Conservation (phyloP, 805 yeast species). For the Yamadazyma philogaea region DNA sequence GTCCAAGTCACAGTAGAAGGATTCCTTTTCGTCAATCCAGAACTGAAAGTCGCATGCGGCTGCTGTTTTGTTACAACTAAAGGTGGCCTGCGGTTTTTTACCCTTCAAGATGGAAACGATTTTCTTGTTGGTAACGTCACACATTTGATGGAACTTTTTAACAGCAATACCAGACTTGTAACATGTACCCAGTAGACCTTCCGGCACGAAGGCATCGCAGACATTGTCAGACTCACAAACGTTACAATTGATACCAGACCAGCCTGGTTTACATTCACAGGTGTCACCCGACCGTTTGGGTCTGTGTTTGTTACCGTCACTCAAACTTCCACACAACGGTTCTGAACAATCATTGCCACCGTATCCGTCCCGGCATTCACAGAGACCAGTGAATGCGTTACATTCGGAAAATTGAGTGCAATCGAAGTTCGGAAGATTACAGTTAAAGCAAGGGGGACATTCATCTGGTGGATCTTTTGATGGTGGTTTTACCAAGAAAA, state of each 20-base stretch:
- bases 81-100: constrained; percentile 85
- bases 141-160: constrained; percentile 79
- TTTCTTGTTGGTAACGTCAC: constrained; percentile 89
- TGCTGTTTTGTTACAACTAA: constrained; percentile 72
- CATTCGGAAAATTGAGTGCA: constrained; percentile 91
- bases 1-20: constrained; percentile 82
- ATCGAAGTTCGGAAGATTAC: constrained; percentile 84
- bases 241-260: constrained; percentile 95
- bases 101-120: constrained; percentile 79
- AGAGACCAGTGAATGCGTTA: constrained; percentile 81
- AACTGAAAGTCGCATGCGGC: constrained; percentile 83
- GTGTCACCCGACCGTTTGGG: constrained; percentile 57
- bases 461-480: constrained; percentile 6
- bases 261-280: constrained; percentile 80
- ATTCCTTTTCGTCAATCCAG: constrained; percentile 90
- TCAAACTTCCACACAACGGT: constrained; percentile 82
- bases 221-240: constrained; percentile 69
- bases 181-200: constrained; percentile 81
- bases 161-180: constrained; percentile 82
- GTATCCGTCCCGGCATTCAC: constrained; percentile 90
- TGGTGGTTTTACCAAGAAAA: constrained; percentile 16
- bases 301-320: constrained; percentile 58
- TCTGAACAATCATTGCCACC: constrained; percentile 90
- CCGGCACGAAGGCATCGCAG: constrained; percentile 88
- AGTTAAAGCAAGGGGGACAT: constrained; percentile 93